Evolutionary conservation across 140 eudicot species (phyloP), one percentile per base, ranked within the genome.

Genomic region (Ambrosia hybrid): DNA sequence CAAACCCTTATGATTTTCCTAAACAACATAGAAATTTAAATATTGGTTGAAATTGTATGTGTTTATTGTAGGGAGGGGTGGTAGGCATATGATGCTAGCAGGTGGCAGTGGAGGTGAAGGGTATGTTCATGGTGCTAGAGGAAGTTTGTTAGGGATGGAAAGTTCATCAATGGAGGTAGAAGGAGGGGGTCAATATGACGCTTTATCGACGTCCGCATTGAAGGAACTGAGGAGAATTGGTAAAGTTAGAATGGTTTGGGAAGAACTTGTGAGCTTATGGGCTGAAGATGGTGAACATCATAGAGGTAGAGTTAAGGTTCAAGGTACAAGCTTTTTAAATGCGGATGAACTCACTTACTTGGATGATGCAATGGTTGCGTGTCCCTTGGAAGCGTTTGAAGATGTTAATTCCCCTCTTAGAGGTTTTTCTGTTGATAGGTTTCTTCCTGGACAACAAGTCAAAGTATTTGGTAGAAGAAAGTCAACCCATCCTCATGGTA

Each of bases 301-400:
- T 60, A 79, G 86, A 61, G 96, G 95, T 37, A 80, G 96, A 74
- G 79, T 90, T 15, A 87, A 87, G 76, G 74, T 85, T 64, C 87
- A 85, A 69, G 89, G 95, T 9, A 79, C 89, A 34, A 87, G 83
- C 59, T 86, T 90, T 52, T 77, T 90, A 76, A 79, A 83, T 13
- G 96, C 96, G n/a, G 95, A 90, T 82, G 96, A 90, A 65, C 72
- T 90, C n/a, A 66, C 89, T 51, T 90, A 73, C 84, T 75, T 90
- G 60, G 96, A 90, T 78, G 96, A 90, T 65, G 78, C 96, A 38
- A 87, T 90, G 96, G 91, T 87, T 59, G 89, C 95, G 74, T 87
- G 91, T 66, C 72, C 88, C 3, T 78, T 90, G 79, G 96, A 90
- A 76, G 74, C 88, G 12, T 90, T 83, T 61, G 95, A 87, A 81